These are phyloP conservation scores for Phaeomoniella chlamydospora DNA, from an alignment of 2,329 filamentous ascomycete species.

Conservation along the genomic window DNA sequence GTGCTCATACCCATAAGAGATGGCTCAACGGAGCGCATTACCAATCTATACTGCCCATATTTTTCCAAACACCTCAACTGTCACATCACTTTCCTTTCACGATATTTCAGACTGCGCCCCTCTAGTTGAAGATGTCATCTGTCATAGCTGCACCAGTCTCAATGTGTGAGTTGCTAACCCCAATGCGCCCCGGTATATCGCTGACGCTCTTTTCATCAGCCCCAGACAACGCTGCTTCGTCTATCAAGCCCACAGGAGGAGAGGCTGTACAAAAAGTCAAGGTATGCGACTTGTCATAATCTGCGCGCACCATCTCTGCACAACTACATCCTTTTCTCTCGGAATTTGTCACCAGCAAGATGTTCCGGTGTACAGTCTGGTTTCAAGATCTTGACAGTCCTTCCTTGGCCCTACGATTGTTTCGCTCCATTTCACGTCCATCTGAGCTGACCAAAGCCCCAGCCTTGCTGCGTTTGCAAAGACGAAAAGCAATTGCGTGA, in stretches of 20 bases:
- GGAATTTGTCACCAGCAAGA: neutral
- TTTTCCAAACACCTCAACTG: neutral
- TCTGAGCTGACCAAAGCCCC: slow-evolving; percentile 2
- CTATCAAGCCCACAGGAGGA: slow-evolving; percentile 3
- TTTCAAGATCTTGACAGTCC: no score
- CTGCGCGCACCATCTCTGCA: neutral
- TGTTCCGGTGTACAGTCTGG: no score
- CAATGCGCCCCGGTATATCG: neutral
- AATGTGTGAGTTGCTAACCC: neutral
- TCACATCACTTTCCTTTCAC: neutral
- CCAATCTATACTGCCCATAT: neutral
- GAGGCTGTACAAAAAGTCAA: slow-evolving; percentile 10
- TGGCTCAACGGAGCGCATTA: no score
- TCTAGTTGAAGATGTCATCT: neutral
- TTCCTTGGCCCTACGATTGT: no score
- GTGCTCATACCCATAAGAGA: no score
- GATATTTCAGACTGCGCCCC: no score
- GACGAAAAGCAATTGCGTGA: slow-evolving; percentile 84
- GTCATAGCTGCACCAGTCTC: neutral
- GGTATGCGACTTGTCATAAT: slow-evolving; percentile 4
- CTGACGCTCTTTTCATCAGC: slow-evolving; percentile 1
- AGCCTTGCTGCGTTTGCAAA: slow-evolving; percentile 98
- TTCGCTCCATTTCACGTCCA: no score
- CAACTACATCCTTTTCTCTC: neutral
- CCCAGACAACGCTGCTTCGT: slow-evolving; percentile 4